phyloP scores from a whole-genome alignment of 225 moss, liverwort and hornwort species.

The Antitrichia curtipendula region DNA sequence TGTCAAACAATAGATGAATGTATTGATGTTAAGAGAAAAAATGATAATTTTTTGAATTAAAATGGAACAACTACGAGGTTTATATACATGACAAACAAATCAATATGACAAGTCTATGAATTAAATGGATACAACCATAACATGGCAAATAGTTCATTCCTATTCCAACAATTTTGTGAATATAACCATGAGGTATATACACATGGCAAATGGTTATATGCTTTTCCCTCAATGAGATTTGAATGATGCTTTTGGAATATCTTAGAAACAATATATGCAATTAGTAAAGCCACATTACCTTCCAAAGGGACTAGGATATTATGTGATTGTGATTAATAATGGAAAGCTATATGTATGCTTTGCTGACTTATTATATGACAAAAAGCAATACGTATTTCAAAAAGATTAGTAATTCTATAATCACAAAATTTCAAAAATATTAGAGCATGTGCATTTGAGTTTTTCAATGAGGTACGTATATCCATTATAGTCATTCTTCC shows the following conservation, averaged over 20 bases:
- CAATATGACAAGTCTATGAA: background rate
- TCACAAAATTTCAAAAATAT: no score
- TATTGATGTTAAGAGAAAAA: fast-evolving
- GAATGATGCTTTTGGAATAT: fast-evolving
- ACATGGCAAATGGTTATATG: fast-evolving
- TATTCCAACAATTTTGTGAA: background rate
- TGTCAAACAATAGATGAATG: fast-evolving
- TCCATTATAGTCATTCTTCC: no score
- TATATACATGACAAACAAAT: fast-evolving
- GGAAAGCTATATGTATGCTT: background rate
- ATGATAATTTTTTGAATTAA: background rate
- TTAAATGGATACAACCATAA: no score
- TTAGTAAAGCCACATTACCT: background rate
- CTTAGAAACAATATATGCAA: background rate
- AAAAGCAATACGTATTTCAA: fast-evolving
- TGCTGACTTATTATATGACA: fast-evolving
- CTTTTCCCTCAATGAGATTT: background rate
- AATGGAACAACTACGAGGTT: background rate
- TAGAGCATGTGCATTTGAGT: no score
- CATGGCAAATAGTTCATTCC: background rate
- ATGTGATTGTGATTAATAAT: background rate
- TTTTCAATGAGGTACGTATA: no score
- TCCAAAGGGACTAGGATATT: no score
- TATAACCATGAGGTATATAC: background rate
- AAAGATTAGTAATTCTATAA: background rate